These are phyloP conservation scores for Bolboschoenus planiculmis DNA, from an alignment of 176 grass and related monocot species.

Conservation along the genomic window DNA sequence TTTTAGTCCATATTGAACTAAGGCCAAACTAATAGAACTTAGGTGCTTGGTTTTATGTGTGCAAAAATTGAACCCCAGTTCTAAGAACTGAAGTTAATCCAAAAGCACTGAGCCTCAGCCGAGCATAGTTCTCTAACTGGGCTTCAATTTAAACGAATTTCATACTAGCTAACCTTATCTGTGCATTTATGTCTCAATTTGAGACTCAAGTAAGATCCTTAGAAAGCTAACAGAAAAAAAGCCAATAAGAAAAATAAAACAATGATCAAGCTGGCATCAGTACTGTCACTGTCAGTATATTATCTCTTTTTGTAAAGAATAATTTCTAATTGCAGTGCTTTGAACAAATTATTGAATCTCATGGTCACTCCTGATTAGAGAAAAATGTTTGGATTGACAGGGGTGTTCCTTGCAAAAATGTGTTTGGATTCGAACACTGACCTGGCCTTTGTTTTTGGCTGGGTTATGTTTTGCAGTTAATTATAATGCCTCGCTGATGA, in stretches of 20 bases:
- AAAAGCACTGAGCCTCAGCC: neutral
- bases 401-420: conserved; percentile 8
- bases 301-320: neutral
- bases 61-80: neutral
- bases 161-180: neutral
- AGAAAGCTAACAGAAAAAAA: neutral
- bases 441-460: conserved; percentile 38
- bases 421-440: conserved; percentile 20
- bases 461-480: conserved; percentile 57
- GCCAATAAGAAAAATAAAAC: neutral
- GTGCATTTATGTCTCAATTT: neutral
- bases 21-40: neutral
- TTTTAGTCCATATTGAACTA: neutral
- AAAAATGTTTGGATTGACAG: conserved; percentile 21
- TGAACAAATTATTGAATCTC: neutral
- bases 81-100: neutral
- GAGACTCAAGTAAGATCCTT: neutral
- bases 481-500: conserved; percentile 53
- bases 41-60: neutral
- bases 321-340: neutral
- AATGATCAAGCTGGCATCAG: neutral
- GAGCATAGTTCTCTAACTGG: neutral
- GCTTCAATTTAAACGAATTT: neutral
- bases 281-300: neutral
- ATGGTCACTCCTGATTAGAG: conserved; percentile 13